phyloP scores from a whole-genome alignment of 768 basidiomycete genomes.

The Tubosaeta sp. region DNA sequence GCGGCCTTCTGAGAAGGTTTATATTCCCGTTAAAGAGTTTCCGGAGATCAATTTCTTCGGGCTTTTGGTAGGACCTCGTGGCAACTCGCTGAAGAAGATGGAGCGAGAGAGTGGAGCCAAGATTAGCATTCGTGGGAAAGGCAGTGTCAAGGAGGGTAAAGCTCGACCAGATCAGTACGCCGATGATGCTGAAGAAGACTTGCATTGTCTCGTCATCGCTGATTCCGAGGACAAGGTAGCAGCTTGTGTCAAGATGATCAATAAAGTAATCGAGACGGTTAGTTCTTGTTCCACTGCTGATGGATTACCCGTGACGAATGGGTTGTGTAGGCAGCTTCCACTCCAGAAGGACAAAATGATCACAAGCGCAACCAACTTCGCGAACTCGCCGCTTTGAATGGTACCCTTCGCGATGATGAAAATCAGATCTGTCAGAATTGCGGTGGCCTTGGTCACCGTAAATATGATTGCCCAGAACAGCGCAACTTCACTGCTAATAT shows the following conservation, averaged over 20 bases:
- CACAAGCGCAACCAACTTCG: slow-evolving; percentile 99
- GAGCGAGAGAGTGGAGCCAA: slow-evolving; percentile 97
- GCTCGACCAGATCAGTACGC: slow-evolving; percentile 91
- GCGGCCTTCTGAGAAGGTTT: slow-evolving; percentile 95
- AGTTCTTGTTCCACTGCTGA: slow-evolving; percentile 25
- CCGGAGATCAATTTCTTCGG: slow-evolving; percentile 99
- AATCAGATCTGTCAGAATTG: slow-evolving; percentile 99
- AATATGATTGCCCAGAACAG: slow-evolving; percentile 99
- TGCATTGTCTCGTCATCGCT: slow-evolving; percentile 94
- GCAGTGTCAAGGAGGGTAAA: slow-evolving; percentile 98
- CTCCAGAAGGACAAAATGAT: slow-evolving; percentile 98
- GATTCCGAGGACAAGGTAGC: slow-evolving; percentile 91
- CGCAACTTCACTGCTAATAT: slow-evolving; percentile 99
- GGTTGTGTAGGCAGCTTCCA: slow-evolving; percentile 81
- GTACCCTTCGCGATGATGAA: slow-evolving; percentile 98
- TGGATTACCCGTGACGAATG: not conserved
- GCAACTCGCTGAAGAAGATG: slow-evolving; percentile 99
- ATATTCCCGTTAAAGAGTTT: slow-evolving; percentile 99
- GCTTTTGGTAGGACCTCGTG: slow-evolving; percentile 94
- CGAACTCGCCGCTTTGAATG: slow-evolving; percentile 95
- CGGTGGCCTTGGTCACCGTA: slow-evolving; percentile 90
- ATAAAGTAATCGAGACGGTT: slow-evolving; percentile 96
- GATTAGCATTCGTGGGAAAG: slow-evolving; percentile 97
- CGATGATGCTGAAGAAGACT: slow-evolving; percentile 97
- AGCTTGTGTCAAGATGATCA: slow-evolving; percentile 91